phyloP scores from a whole-genome alignment of 2,329 filamentous ascomycete genomes.

The Colletotrichum somersetense region DNA sequence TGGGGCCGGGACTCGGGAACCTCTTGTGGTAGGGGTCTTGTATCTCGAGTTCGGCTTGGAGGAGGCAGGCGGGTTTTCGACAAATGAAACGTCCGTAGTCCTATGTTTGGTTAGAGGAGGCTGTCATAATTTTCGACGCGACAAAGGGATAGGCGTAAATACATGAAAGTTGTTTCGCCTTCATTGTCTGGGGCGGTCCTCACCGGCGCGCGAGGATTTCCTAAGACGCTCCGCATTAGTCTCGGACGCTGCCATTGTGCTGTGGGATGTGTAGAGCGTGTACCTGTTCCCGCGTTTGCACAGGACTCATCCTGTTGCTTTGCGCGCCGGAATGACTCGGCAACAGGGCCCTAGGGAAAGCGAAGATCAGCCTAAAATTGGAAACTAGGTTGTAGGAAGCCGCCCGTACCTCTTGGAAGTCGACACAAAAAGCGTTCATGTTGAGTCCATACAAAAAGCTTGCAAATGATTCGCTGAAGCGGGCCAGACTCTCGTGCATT shows the following conservation, averaged over 20 bases:
- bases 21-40: constrained; percentile 53
- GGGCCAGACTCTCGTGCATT: constrained; percentile 93
- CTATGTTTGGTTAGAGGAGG: constrained; percentile 58
- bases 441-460: constrained; percentile 96
- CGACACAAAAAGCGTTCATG: constrained; percentile 99
- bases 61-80: constrained; percentile 81
- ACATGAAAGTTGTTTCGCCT: constrained; percentile 89
- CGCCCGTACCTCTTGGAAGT: constrained; percentile 85
- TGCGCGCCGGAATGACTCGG: constrained; percentile 83
- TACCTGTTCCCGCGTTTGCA: constrained; percentile 22
- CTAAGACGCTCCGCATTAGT: constrained; percentile 1
- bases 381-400: not conserved
- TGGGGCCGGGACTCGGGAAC: constrained; percentile 61
- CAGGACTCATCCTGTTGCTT: constrained; percentile 66
- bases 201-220: constrained; percentile 39
- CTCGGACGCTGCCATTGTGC: not conserved
- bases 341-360: constrained; percentile 75
- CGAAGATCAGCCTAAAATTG: constrained; percentile 12
- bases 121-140: not conserved
- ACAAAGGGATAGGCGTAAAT: constrained; percentile 33
- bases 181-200: constrained; percentile 56
- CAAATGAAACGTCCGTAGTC: constrained; percentile 92
- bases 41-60: constrained; percentile 64
- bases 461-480: constrained; percentile 96
- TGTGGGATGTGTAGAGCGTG: not conserved